Conservation (phyloP, 2,329 filamentous ascomycete genomes). For the Ceratocystis diversiconidia region DNA sequence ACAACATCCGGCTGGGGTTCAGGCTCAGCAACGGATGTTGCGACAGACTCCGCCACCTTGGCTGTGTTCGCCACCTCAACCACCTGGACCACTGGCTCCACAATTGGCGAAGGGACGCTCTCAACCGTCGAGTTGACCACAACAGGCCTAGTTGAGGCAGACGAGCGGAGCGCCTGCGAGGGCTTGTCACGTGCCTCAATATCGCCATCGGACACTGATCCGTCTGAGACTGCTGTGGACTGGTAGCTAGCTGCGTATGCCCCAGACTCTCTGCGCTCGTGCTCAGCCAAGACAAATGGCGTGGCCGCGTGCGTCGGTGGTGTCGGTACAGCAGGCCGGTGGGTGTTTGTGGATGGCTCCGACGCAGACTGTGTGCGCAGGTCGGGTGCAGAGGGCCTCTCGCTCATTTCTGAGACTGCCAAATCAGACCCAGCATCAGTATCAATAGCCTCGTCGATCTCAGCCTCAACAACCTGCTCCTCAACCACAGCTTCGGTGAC, state of each 20-base stretch:
- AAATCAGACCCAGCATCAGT: not conserved
- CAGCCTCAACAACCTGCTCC: not conserved
- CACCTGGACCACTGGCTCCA: not conserved
- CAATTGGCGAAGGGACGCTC: not conserved
- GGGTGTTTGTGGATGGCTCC: not conserved
- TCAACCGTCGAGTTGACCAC: not conserved
- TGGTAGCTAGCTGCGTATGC: not conserved
- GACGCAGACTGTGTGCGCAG: not conserved
- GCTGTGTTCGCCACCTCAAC: not conserved
- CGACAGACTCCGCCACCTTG: not conserved
- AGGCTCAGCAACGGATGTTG: not conserved
- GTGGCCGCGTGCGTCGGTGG: conserved; percentile 7
- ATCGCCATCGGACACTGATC: not conserved
- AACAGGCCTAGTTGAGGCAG: not conserved
- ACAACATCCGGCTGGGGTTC: not conserved
- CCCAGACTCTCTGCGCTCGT: not conserved
- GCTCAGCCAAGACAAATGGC: not conserved
- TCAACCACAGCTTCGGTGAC: not conserved
- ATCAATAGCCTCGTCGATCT: not conserved
- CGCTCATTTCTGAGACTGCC: not conserved
- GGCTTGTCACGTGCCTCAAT: not conserved
- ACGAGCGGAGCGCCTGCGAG: not conserved
- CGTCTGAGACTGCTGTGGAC: not conserved
- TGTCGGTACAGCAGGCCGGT: conserved; percentile 6
- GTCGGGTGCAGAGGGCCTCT: not conserved